Evolutionary conservation across 2,329 filamentous ascomycete genomes (phyloP).

Genomic region (Podosphaera aphanis): DNA sequence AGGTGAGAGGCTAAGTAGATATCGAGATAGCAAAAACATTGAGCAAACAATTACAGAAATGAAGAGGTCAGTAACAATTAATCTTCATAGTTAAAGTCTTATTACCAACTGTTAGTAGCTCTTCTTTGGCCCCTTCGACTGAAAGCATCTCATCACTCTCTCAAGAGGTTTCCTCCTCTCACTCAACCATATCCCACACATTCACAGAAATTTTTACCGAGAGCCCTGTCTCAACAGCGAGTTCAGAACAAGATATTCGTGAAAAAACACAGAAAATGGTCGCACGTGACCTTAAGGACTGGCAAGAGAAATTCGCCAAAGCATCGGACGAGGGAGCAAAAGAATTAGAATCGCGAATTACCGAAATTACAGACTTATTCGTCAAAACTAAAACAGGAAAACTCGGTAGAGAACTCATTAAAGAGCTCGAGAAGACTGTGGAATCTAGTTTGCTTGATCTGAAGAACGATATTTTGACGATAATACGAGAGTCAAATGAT

Average conservation of each 20-base stretch:
- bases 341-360: slow-evolving; percentile 36
- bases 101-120: slow-evolving; percentile 5
- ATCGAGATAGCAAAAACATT: slow-evolving; percentile 37
- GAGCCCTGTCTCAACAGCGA: slow-evolving; percentile 13
- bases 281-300: slow-evolving; percentile 52
- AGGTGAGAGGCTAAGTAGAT: slow-evolving; percentile 63
- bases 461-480: slow-evolving; percentile 39
- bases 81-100: too few species aligned
- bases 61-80: slow-evolving; percentile 22
- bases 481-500: slow-evolving; percentile 32
- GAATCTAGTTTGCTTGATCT: slow-evolving; percentile 38
- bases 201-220: slow-evolving; percentile 5
- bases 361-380: slow-evolving; percentile 49
- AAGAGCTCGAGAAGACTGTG: slow-evolving; percentile 44
- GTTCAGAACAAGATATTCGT: slow-evolving; percentile 25
- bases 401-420: slow-evolving; percentile 41
- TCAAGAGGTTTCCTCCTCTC: slow-evolving; percentile 8
- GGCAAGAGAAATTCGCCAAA: slow-evolving; percentile 72
- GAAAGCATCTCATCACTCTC: slow-evolving; percentile 11
- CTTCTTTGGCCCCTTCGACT: slow-evolving; percentile 12
- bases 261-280: slow-evolving; percentile 43
- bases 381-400: slow-evolving; percentile 39
- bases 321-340: slow-evolving; percentile 68
- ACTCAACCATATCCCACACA: slow-evolving; percentile 2
- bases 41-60: slow-evolving; percentile 32